These are phyloP conservation scores for Talaromyces wortmannii DNA, from an alignment of 495 filamentous ascomycete species.

Conservation along the genomic window DNA sequence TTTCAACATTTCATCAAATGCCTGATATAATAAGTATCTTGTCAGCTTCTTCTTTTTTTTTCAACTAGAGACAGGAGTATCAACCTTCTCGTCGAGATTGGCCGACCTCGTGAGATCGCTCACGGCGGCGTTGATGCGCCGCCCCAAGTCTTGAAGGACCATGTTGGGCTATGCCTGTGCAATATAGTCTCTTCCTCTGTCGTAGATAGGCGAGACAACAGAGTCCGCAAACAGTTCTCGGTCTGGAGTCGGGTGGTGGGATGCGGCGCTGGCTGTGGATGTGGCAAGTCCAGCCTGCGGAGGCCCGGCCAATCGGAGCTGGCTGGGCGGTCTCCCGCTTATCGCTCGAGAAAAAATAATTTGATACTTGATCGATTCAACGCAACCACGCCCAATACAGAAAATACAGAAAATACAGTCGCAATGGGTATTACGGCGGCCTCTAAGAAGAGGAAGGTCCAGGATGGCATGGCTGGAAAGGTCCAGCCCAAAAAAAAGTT, in stretches of 20 bases:
- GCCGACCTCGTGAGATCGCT: slow-evolving; percentile 85
- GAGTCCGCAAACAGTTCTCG: background rate
- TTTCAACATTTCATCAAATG: slow-evolving; percentile 96
- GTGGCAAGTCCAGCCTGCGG: slow-evolving; percentile 4
- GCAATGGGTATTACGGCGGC: slow-evolving; percentile 13
- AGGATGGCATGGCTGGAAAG: slow-evolving; percentile 49
- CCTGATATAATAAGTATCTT: slow-evolving; percentile 38
- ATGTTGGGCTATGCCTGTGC: slow-evolving; percentile 41
- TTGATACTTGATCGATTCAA: background rate
- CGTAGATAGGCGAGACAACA: background rate
- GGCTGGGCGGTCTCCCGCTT: slow-evolving; percentile 18
- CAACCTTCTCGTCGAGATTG: slow-evolving; percentile 93
- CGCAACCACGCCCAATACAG: background rate
- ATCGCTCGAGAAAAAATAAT: background rate
- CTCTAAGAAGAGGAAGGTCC: slow-evolving; percentile 54
- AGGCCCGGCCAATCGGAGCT: slow-evolving; percentile 25
- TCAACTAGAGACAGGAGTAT: slow-evolving; percentile 6
- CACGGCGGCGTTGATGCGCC: slow-evolving; percentile 96
- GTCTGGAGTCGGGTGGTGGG: background rate
- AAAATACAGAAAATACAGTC: background rate
- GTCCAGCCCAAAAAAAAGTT: slow-evolving; percentile 60
- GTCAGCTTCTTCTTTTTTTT: background rate
- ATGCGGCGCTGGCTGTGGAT: background rate
- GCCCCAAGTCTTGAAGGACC: slow-evolving; percentile 97
- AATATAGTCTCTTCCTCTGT: background rate